Base-by-base conservation (phyloP, 1,284 basidiomycete species). In the Coriolopsis trogii region DNA sequence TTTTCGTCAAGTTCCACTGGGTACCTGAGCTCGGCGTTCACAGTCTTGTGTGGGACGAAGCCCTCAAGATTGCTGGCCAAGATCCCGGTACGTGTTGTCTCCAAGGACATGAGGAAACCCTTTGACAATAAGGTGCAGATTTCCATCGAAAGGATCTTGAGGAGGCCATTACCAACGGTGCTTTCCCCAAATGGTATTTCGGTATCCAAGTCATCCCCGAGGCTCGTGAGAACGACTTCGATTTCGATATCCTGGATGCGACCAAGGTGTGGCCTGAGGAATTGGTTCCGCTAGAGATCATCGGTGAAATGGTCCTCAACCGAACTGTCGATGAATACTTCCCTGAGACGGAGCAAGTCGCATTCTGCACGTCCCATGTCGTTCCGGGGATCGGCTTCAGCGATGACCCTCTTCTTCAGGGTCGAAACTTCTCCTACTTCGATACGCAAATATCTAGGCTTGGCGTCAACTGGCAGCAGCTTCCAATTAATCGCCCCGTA, bases 1-100 rank as follows among this genome's bases (percentile, higher is more conserved):
- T 79, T 53, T 93, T 93, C 61, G 91, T 93, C 69, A 94, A 94
- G 69, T 94, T 92, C 70, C 90, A 93, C 68, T 90, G 83, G 76
- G 81, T 82, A 31, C 89, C 90, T 0, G 85, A 91, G 66, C 79
- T 92, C 16, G 91, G 92, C 18, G 85, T 88, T 4, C 89, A 93
- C 65, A 88, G 83, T 51, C 70, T 93, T n/a, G 73, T 86, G 10
- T 94, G 92, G 91, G 91, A 94, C 55, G 92, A 94, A 63, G 89
- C 89, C 0, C 73, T 93, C 52, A 93, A 93, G 67, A 79, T 94
- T 40, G 66, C 67, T n/a, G 91, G 91, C 2, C 89, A 89, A 63
- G 87, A 91, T 67, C 87, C 87, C 46, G 85, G 80, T 82, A 56
- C 40, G 72, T 55, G 20, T 25, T 28, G 21, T 13, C 38, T 47